Evolutionary conservation across 2,329 filamentous ascomycete species (phyloP), one percentile per base, ranked within the genome.

Genomic region (Laburnicola sp.): DNA sequence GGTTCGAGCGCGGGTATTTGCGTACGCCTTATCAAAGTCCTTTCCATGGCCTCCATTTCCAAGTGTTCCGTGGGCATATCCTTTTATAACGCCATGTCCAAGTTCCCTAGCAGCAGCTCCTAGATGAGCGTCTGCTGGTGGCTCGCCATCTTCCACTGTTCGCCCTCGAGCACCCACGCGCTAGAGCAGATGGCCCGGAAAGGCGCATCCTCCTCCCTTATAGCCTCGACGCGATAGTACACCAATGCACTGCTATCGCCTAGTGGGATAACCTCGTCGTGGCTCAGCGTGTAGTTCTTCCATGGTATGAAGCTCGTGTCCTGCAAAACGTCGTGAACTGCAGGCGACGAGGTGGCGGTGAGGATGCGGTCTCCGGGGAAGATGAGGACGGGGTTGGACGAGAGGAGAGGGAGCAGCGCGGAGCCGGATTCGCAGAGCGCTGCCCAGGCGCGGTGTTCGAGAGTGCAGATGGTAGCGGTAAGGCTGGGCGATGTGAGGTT

Each of bases 331-430:
- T 59, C 53, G 31, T 60, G 53, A 8, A 64, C 42, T 6, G 58
- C 54, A 1, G 64, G 64, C 1, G 59, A 71, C 7, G 64, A 69
- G 5, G 68, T 68, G 3, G 69, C 68, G 1, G 64, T 63, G 27
- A 74, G 68, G 3, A 60, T 66, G 30, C 68, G 64, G 32, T 74
- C 68, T 25, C 69, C 66, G 3, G 73, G 73, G 50, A 73, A 69
- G 25, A 74, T 74, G 44, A 74, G 74, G 66, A 76, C 73, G 51
- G 69, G 69, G 30, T 58, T 74, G 34, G 65, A 60, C 9, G 63
- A 62, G 22, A 64, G 58, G 10, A 62, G 70, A 10, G 72, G 71
- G 3, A 64, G 59, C 25, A 72, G 70, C 45, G 58, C 57, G 6
- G 65, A 60, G 50, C 72, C 62, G 5, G 64, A 62, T 36, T 50